Conservation (phyloP, 805 yeast genomes). For the Nadsonia fulvescens region DNA sequence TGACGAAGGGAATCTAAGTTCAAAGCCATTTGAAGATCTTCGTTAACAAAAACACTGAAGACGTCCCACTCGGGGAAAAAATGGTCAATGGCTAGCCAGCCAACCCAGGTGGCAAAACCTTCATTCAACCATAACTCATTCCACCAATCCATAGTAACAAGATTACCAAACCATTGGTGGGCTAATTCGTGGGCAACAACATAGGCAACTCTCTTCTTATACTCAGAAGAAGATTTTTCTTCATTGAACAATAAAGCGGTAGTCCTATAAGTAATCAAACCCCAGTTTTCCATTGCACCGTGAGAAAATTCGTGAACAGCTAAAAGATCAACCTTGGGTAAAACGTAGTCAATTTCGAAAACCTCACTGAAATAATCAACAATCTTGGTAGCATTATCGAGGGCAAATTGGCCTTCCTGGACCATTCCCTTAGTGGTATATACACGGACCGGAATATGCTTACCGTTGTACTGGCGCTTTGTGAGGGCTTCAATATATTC, state of each 20-base stretch:
- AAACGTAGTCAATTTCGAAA: slow-evolving; percentile 58
- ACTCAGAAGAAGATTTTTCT: slow-evolving; percentile 37
- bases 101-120: slow-evolving; percentile 85
- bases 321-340: slow-evolving; percentile 68
- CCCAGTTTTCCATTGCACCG: slow-evolving; percentile 81
- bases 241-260: slow-evolving; percentile 58
- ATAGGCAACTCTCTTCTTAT: slow-evolving; percentile 63
- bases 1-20: slow-evolving; percentile 57
- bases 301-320: slow-evolving; percentile 73
- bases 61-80: slow-evolving; percentile 76
- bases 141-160: slow-evolving; percentile 90
- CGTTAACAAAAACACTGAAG: slow-evolving; percentile 64
- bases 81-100: slow-evolving; percentile 66
- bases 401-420: slow-evolving; percentile 52
- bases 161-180: slow-evolving; percentile 83
- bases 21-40: slow-evolving; percentile 55
- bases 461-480: slow-evolving; percentile 24
- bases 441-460: slow-evolving; percentile 61
- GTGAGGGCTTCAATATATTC: slow-evolving; percentile 44
- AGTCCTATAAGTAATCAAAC: slow-evolving; percentile 56
- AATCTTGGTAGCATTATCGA: slow-evolving; percentile 58
- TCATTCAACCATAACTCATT: slow-evolving; percentile 79
- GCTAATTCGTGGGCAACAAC: slow-evolving; percentile 82
- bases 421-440: slow-evolving; percentile 68
- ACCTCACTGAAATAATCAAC: slow-evolving; percentile 54